These are phyloP conservation scores for Populus pruinosa DNA, from an alignment of 345 rosid genomes.

Conservation along the genomic window DNA sequence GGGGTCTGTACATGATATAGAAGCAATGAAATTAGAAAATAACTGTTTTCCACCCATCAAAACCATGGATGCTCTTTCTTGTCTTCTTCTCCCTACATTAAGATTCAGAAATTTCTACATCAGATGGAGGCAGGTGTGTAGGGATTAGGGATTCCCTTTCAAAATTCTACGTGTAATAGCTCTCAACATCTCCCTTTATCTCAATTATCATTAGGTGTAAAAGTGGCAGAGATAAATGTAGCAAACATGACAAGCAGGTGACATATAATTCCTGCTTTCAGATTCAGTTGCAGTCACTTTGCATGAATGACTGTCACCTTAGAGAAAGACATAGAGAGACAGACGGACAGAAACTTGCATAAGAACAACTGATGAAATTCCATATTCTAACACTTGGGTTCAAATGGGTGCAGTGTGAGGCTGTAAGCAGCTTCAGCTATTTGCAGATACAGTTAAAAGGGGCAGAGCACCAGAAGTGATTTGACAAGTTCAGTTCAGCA, in stretches of 20 bases:
- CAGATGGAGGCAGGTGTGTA: neutral
- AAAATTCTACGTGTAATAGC: neutral
- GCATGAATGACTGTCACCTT: neutral
- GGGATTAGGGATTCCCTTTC: neutral
- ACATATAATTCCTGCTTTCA: neutral
- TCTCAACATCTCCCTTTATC: neutral
- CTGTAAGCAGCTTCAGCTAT: neutral
- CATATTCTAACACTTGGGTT: neutral
- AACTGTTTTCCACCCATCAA: conserved; percentile 16
- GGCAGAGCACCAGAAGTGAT: neutral
- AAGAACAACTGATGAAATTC: neutral
- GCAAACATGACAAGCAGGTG: neutral
- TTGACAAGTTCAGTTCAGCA: neutral
- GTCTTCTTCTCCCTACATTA: conserved; percentile 42
- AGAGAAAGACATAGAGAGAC: neutral
- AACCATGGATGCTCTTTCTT: conserved; percentile 28
- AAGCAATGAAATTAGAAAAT: neutral
- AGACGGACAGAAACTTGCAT: neutral
- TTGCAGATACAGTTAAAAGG: neutral
- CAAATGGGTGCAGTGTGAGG: neutral
- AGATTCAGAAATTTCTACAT: neutral
- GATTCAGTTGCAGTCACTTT: neutral
- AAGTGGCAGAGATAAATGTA: neutral
- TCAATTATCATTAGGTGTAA: neutral
- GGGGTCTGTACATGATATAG: neutral